A percentile compares a stretch with the other conserved stretches of the same genome.
Evolutionary conservation across 768 basidiomycete genomes (phyloP).

Genomic region (Pleurotus tuoliensis): DNA sequence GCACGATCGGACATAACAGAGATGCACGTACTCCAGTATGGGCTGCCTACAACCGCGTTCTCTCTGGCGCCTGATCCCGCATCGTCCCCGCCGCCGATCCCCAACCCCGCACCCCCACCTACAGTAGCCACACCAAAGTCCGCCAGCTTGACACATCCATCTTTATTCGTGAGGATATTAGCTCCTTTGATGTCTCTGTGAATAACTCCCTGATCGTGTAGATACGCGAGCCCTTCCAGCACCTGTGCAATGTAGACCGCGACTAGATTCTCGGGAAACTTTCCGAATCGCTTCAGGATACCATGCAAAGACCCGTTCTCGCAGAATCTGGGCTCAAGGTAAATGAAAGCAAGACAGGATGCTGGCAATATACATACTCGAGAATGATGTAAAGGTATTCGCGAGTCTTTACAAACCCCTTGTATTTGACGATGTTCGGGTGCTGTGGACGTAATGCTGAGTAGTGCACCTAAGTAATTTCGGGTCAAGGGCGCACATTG

Average conservation of each 20-base stretch:
- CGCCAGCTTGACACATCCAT: conserved; percentile 97
- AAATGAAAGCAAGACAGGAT: not conserved
- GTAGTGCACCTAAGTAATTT: not conserved
- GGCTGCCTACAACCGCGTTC: conserved; percentile 93
- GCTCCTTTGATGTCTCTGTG: conserved; percentile 99
- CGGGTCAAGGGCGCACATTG: conserved; percentile 32
- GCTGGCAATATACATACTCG: conserved; percentile 48
- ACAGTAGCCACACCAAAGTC: conserved; percentile 93
- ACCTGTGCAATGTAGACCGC: conserved; percentile 97
- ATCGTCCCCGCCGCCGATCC: conserved; percentile 47
- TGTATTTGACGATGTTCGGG: conserved; percentile 97
- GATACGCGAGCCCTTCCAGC: conserved; percentile 90
- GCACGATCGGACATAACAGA: not conserved
- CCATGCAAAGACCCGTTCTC: conserved; percentile 97
- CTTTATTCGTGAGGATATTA: conserved; percentile 98
- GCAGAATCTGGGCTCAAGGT: conserved; percentile 61
- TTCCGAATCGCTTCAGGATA: conserved; percentile 95
- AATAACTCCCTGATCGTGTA: conserved; percentile 99
- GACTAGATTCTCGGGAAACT: conserved; percentile 96
- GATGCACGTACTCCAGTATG: conserved; percentile 87
- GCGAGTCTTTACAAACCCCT: conserved; percentile 93
- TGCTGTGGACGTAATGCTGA: conserved; percentile 49
- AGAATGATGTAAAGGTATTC: conserved; percentile 96
- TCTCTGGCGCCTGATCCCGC: conserved; percentile 67
- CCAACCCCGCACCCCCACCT: not conserved